Percentiles rank a stretch among this genome's conserved stretches.
phyloP scores from a whole-genome alignment of 495 filamentous ascomycete genomes.

The Lasiosphaeria ovina region DNA sequence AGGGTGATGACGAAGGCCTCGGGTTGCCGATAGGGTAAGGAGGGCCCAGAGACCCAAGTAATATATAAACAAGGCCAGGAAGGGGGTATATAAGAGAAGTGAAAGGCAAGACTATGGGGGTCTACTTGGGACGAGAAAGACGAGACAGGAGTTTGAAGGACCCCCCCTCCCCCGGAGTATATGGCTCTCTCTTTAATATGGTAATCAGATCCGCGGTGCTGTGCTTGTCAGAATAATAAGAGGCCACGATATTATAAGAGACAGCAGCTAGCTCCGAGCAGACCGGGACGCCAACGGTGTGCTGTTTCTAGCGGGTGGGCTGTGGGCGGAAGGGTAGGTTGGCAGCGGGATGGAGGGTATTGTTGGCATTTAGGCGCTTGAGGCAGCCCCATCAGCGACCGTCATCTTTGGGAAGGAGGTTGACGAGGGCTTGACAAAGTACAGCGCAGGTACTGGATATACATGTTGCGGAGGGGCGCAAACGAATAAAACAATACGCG shows the following conservation, averaged over 20 bases:
- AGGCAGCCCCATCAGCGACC: constrained; percentile 29
- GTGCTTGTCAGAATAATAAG: background rate
- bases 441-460: constrained; percentile 6
- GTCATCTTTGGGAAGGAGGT: constrained; percentile 29
- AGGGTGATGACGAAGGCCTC: background rate
- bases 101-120: constrained; percentile 1
- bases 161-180: background rate
- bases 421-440: constrained; percentile 20
- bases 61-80: background rate
- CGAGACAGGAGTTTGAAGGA: constrained; percentile 4
- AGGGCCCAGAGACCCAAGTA: background rate
- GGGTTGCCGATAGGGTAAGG: background rate
- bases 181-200: background rate
- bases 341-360: constrained; percentile 20
- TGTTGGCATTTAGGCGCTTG: constrained; percentile 31
- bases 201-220: background rate
- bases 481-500: background rate
- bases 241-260: background rate
- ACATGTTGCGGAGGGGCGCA: background rate
- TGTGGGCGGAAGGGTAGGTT: constrained; percentile 1
- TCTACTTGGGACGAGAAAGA: constrained; percentile 6
- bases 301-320: constrained; percentile 1
- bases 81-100: constrained; percentile 12
- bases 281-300: constrained; percentile 12
- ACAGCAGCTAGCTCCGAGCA: constrained; percentile 11